Evolutionary conservation across 148 eudicot genomes (phyloP), one percentile per base, ranked within the genome.

Genomic region (Persicaria tinctoria): DNA sequence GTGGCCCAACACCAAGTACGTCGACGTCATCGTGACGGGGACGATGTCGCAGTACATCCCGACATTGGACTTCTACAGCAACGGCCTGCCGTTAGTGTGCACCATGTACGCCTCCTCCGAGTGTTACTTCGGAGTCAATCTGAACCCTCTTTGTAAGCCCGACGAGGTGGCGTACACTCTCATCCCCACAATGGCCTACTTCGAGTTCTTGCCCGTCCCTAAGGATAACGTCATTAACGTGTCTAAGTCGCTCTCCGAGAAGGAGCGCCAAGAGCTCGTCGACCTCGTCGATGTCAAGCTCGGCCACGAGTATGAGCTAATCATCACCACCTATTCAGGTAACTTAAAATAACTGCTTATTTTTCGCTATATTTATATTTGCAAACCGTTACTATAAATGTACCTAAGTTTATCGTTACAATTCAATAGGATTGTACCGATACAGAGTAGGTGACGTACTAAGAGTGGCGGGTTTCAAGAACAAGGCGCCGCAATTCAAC

Each of bases 311-410:
- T 91, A 91, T 17, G 97, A 91, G 81, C 87, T 91, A 20, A 85
- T 91, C 47, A 87, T 91, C 80, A 91, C 97, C 74, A 91, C 97
- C 6, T 91, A 86, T 75, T 81, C 97, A 7, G 97, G 97, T 91
- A 85, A 75, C 16, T 53, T 44, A 17, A 1, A 32, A 32, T 12
- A 13, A 32, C 41, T 32, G 2, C 41, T 32, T 32, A 32, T 32
- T 1, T 32, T 32, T 32, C 41, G 41, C 41, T 32, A 32, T 3
- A 32, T 32, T 32, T 32, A 32, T 32, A 32, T 32, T 32, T 32
- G 0, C 41, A 1, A 32, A 32, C 41, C 41, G 41, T 32, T 32
- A 32, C 41, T 32, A 32, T 32, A n/a, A n/a, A 2, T 32, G 38
- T 32, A 32, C 0, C 38, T 32, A 32, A 32, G 41, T 32, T 32